These are phyloP conservation scores for Plasmodium yoelii DNA, from an alignment of 169 alveolate species.

Conservation along the genomic window DNA sequence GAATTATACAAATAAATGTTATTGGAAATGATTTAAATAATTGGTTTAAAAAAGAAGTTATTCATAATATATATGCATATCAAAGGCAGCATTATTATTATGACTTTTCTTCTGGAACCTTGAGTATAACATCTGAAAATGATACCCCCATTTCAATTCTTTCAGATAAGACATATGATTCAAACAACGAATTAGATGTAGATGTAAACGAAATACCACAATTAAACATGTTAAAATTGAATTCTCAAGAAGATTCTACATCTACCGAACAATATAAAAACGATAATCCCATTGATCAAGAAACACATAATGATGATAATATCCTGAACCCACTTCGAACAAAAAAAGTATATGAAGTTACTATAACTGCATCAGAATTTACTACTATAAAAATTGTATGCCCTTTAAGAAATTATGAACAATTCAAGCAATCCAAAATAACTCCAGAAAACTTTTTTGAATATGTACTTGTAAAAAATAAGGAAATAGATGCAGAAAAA, in stretches of 20 bases:
- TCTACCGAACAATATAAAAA: no score
- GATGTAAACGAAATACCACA: no score
- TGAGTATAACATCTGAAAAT: slow-evolving; percentile 57
- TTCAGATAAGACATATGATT: background rate
- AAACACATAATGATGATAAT: slow-evolving; percentile 5
- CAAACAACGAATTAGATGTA: no score
- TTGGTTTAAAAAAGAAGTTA: slow-evolving; percentile 55
- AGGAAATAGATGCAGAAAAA: background rate
- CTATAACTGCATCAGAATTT: slow-evolving; percentile 51
- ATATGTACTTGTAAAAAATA: slow-evolving; percentile 28
- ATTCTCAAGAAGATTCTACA: no score
- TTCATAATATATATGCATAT: slow-evolving; percentile 26
- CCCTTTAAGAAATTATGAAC: slow-evolving; percentile 34
- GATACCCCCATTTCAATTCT: background rate
- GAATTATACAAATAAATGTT: slow-evolving; percentile 39
- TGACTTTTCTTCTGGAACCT: slow-evolving; percentile 54
- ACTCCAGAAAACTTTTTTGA: slow-evolving; percentile 72
- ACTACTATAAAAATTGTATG: slow-evolving; percentile 33
- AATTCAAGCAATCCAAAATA: slow-evolving; percentile 55
- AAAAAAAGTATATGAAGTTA: slow-evolving; percentile 41
- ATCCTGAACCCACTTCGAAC: slow-evolving; percentile 52
- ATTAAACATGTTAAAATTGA: no score
- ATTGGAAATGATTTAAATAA: slow-evolving; percentile 64
- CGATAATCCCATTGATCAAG: background rate
- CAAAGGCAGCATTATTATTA: slow-evolving; percentile 27